Conservation (phyloP, 352 stramenopile species). For the Phytophthora aleatoria region DNA sequence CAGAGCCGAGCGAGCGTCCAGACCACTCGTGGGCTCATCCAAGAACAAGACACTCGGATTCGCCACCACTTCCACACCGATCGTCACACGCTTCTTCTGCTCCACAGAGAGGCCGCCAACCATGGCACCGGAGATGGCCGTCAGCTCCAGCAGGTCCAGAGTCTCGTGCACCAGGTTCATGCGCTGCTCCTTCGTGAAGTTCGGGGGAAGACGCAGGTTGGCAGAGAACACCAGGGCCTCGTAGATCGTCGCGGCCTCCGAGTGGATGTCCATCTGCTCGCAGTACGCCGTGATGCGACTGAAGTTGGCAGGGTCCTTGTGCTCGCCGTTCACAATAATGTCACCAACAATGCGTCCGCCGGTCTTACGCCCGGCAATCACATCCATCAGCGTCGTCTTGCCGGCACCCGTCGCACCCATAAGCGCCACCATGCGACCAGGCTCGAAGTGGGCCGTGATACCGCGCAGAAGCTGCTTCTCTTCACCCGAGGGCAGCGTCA, state of each 20-base stretch:
- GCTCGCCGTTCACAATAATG: conserved; percentile 89
- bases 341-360: conserved; percentile 79
- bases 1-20: conserved; percentile 86
- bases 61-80: conserved; percentile 90
- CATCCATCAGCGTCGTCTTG: conserved; percentile 65
- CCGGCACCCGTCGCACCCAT: conserved; percentile 60
- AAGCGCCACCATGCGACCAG: conserved; percentile 70
- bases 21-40: conserved; percentile 90
- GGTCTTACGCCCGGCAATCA: conserved; percentile 77
- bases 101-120: conserved; percentile 70
- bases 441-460: conserved; percentile 58
- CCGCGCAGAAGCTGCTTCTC: conserved; percentile 49
- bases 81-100: conserved; percentile 93
- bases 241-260: conserved; percentile 77
- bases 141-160: conserved; percentile 59
- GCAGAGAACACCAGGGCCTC: conserved; percentile 93
- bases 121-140: conserved; percentile 20
- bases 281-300: conserved; percentile 90
- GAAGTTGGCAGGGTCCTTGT: conserved; percentile 83
- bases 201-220: conserved; percentile 72
- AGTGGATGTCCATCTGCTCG: conserved; percentile 92
- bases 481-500: conserved; percentile 56
- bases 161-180: conserved; percentile 58
- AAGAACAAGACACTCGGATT: conserved; percentile 95
- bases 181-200: conserved; percentile 37